Conservation (phyloP, 2,329 filamentous ascomycete genomes). For the Geosmithia putterillii region DNA sequence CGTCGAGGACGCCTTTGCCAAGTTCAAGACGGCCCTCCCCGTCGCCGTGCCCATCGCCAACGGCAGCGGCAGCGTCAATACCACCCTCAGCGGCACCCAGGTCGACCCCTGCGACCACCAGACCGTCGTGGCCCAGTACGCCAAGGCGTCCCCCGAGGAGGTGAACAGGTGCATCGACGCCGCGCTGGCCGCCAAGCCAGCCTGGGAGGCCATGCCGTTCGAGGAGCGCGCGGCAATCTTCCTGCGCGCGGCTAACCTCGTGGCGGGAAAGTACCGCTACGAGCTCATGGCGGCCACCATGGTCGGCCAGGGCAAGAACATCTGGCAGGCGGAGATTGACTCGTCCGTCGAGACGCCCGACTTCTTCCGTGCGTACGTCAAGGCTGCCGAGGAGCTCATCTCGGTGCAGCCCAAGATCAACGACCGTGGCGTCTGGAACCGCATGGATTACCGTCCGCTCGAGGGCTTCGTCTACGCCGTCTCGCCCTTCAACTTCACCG, state of each 20-base stretch:
- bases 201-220: slow-evolving; percentile 19
- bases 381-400: slow-evolving; percentile 19
- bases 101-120: too few relatives aligned
- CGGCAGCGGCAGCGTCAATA: too few relatives aligned
- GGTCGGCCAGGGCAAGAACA: slow-evolving; percentile 27
- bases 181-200: slow-evolving; percentile 17
- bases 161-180: too few relatives aligned
- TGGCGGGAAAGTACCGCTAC: slow-evolving; percentile 12
- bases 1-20: too few relatives aligned
- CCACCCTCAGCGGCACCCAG: too few relatives aligned
- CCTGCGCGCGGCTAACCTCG: slow-evolving; percentile 17
- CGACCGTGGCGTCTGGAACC: slow-evolving; percentile 6
- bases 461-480: slow-evolving; percentile 29
- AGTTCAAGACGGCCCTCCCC: too few relatives aligned
- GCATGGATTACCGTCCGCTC: slow-evolving; percentile 21
- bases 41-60: too few relatives aligned
- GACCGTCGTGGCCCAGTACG: too few relatives aligned
- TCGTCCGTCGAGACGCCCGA: slow-evolving; percentile 21
- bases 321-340: slow-evolving; percentile 25
- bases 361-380: slow-evolving; percentile 20
- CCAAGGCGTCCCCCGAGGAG: too few relatives aligned
- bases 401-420: slow-evolving; percentile 18
- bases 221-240: slow-evolving; percentile 22
- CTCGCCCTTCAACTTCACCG: slow-evolving; percentile 29
- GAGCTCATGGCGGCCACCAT: slow-evolving; percentile 24